These are phyloP conservation scores for Bipolaris cookei DNA, from an alignment of 2,329 filamentous ascomycete species.

Conservation along the genomic window DNA sequence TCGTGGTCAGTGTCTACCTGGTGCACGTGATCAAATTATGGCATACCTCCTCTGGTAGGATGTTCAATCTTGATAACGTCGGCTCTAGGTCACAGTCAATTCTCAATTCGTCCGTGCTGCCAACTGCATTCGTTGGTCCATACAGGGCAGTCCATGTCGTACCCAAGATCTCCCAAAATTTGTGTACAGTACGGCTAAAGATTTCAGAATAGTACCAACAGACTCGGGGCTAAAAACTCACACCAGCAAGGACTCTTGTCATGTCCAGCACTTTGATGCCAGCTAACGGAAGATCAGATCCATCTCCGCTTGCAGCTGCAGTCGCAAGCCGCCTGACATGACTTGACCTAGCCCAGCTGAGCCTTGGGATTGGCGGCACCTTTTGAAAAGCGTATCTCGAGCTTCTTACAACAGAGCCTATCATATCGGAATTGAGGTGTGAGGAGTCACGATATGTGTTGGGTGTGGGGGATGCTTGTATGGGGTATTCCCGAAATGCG, in stretches of 20 bases:
- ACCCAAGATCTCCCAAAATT: constrained; percentile 95
- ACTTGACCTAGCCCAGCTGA: constrained; percentile 18
- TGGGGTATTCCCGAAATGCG: constrained; percentile 20
- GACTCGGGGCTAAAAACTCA: constrained; percentile 56
- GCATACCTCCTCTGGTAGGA: constrained; percentile 59
- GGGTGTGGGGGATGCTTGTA: constrained; percentile 10
- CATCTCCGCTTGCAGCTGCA: constrained; percentile 45
- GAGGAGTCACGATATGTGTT: constrained; percentile 1
- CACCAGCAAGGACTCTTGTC: constrained; percentile 93
- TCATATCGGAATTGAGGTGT: constrained; percentile 19
- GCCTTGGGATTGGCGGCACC: constrained; percentile 1
- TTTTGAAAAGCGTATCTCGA: constrained; percentile 22
- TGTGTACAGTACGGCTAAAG: constrained; percentile 93
- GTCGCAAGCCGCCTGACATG: constrained; percentile 52
- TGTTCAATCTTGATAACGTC: constrained; percentile 99
- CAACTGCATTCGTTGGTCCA: constrained; percentile 45
- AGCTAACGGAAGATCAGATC: constrained; percentile 71
- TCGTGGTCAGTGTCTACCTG: background rate
- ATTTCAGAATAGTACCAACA: constrained; percentile 24
- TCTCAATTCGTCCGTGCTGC: constrained; percentile 16
- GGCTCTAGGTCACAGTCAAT: constrained; percentile 63
- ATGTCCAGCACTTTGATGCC: constrained; percentile 93
- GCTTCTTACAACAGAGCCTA: constrained; percentile 19
- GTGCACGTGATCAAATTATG: background rate
- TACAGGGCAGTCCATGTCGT: constrained; percentile 50